Base-by-base conservation (phyloP, 208 protist species). In the Entamoeba histolytica region DNA sequence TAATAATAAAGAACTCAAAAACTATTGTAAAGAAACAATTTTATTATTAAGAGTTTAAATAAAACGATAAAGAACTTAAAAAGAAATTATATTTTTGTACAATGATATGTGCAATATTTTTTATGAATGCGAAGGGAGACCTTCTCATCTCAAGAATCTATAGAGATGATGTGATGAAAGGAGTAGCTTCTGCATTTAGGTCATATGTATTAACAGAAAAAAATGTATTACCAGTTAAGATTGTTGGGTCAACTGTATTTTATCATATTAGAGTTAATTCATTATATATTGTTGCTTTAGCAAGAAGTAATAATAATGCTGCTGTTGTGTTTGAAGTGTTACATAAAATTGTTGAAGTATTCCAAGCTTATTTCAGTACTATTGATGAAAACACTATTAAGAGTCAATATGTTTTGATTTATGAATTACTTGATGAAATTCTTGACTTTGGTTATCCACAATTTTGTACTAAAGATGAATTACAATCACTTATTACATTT, bases 381-480 rank as follows among this genome's bases (percentile, higher is more conserved):
- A 92, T 98, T 49, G 96, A 93, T 49, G 97, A 98, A 94, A 96
- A 98, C 55, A 94, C 95, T 78, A 94, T 98, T 31, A 94, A 96
- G 8, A 94, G 95, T 61, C 98, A 98, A 95, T 98, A 98, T 96
- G 97, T 98, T 12, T 95, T 98, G 23, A 97, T 98, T 35, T 98
- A 98, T 94, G 97, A 98, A 94, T 95, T 98, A 3, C 95, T 98
- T 28, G 97, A 98, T 93, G 97, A 98, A 94, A 98, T 98, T 95
- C 98, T 98, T 96, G 97, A 98, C 93, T 98, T 97, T 95, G 97
- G 97, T n/a, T 98, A 98, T 93, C 97, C 96, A 61, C 97, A 97
- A 94, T 94, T 93, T 39, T 96, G 97, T 44, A 96, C 97, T 49
- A 91, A 95, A 92, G 97, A 96, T 49, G 95, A 97, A 49, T 93